Base-by-base conservation (phyloP, 225 moss, liverwort and hornwort genomes). In the Physcomitrium patens region DNA sequence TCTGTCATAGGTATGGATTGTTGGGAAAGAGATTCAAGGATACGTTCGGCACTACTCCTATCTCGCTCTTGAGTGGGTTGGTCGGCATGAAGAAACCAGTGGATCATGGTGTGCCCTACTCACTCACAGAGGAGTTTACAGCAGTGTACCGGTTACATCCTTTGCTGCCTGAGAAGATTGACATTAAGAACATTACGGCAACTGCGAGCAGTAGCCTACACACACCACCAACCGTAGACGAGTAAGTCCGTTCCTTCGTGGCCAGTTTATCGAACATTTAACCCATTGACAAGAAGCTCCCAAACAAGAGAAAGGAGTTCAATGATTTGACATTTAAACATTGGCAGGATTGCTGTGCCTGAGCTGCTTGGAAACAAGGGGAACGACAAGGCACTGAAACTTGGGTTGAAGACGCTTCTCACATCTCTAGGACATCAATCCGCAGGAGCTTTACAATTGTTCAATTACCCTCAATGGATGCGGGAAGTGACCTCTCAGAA, bases 81-180 rank as follows among this genome's bases (percentile, higher is more conserved):
- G 82, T 85, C 12, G 92, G 92, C 7, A 70, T 83, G 72, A 78
- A 77, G 17, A 24, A 85, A 57, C 83, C 85, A 42, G 67, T 31
- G 61, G 84, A 88, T 52, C 83, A 92, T 42, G 86, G 85, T 18
- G 92, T 86, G 42, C 88, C 92, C 0, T 92, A 92, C 62, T 89
- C 90, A 12, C 81, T 92, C 10, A 90, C 86, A 12, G 92, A 92
- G 78, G 92, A 92, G 37, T 92, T 92, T 74, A 83, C 81, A 24
- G 54, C 80, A 28, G 92, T 92, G 37, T 92, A 92, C 71, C 88
- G 90, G 3, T 59, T 92, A 74, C 90, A 92, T 68, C 88, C 88
- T n/a, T 68, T 92, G 44, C 42, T 92, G 67, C 92, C 90, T 1
- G 92, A 92, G 41, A 77, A 85, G 52, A 81, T 92, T 20, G 75